Conservation (phyloP, 31 red algal genomes). For the Odonthalia washingtoniensis region DNA sequence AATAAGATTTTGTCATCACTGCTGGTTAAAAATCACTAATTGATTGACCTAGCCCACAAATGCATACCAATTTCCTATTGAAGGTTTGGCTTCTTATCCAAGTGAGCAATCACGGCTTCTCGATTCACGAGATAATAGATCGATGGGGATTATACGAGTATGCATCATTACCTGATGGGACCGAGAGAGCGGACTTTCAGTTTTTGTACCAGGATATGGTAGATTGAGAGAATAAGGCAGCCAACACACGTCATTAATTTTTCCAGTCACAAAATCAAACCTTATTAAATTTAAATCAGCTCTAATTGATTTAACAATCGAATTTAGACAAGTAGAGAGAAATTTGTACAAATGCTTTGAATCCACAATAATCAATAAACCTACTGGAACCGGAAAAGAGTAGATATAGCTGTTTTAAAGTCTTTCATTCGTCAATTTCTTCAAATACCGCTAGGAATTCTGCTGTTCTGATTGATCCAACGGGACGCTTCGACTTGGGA, state of each 20-base stretch:
- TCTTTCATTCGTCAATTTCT: not conserved
- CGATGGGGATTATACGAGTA: not conserved
- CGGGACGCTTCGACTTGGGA: not conserved
- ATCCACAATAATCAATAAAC: not conserved
- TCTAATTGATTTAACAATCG: conserved; percentile 11
- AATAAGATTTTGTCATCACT: no score
- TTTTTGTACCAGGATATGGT: not conserved
- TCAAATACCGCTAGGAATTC: not conserved
- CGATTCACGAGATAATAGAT: not conserved
- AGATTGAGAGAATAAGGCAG: not conserved
- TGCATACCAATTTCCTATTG: no score
- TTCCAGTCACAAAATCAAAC: not conserved
- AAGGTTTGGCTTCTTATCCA: no score
- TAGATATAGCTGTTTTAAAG: not conserved
- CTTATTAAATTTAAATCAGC: not conserved
- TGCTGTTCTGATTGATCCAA: not conserved
- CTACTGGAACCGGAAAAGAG: not conserved
- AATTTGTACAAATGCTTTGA: not conserved
- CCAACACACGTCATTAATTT: not conserved
- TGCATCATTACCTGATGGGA: no score
- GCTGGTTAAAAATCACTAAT: no score
- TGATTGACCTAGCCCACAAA: no score
- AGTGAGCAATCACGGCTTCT: not conserved
- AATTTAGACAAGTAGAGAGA: not conserved
- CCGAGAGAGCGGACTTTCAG: not conserved